phyloP scores from a whole-genome alignment of 768 basidiomycete genomes.

The Lactarius quietus region DNA sequence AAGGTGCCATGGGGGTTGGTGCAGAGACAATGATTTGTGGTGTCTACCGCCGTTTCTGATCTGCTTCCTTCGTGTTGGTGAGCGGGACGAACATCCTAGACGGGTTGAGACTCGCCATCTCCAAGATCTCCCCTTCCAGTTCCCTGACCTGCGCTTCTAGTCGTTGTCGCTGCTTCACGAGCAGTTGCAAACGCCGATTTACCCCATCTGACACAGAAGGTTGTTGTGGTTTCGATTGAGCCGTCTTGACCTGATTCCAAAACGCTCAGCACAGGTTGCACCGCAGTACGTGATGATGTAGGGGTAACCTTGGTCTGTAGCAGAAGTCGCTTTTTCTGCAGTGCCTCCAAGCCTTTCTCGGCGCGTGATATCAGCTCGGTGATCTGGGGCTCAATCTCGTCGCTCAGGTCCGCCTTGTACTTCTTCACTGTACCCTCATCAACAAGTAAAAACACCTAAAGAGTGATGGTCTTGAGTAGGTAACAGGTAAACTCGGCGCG shows the following conservation, averaged over 20 bases:
- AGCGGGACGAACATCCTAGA: background rate
- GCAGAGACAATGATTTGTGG: background rate
- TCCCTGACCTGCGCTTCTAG: conserved; percentile 59
- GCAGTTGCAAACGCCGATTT: conserved; percentile 57
- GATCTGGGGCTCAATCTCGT: conserved; percentile 80
- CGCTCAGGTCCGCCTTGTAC: conserved; percentile 72
- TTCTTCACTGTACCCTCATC: conserved; percentile 67
- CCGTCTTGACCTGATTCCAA: conserved; percentile 46
- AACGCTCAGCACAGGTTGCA: background rate
- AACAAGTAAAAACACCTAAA: conserved; percentile 71
- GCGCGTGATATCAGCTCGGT: conserved; percentile 68
- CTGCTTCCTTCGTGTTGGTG: conserved; percentile 20
- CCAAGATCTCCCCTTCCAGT: conserved; percentile 60
- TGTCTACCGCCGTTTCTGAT: conserved; percentile 22
- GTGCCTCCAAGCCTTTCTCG: conserved; percentile 58
- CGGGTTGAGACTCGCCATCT: conserved; percentile 40
- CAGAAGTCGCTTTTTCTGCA: conserved; percentile 59
- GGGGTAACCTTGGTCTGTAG: conserved; percentile 59
- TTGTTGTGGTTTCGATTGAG: conserved; percentile 40
- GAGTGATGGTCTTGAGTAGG: background rate
- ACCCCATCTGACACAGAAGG: conserved; percentile 47
- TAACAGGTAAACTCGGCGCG: background rate
- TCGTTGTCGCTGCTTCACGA: conserved; percentile 62
- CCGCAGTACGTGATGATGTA: background rate
- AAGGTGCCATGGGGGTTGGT: background rate